phyloP scores from a whole-genome alignment of 1,284 basidiomycete genomes.

The Ganoderma lucidum region DNA sequence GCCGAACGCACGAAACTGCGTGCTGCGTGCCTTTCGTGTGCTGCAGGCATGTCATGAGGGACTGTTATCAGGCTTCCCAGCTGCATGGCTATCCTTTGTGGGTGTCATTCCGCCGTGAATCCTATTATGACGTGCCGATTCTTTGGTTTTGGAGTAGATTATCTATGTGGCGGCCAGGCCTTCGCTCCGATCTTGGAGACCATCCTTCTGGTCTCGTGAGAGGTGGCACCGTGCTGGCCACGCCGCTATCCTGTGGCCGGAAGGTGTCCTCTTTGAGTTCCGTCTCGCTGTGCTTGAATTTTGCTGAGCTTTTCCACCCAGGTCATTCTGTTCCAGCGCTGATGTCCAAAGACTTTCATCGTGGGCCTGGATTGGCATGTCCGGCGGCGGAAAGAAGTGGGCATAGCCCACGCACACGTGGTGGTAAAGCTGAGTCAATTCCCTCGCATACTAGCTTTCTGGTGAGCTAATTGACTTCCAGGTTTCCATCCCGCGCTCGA shows the following conservation, averaged over 20 bases:
- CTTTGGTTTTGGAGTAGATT: constrained; percentile 1
- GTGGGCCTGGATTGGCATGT: constrained; percentile 3
- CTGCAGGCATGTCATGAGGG: constrained; percentile 3
- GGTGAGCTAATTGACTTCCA: constrained; percentile 11
- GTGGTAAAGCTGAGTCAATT: constrained; percentile 1
- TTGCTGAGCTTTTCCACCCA: not conserved
- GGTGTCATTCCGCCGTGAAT: constrained; percentile 1
- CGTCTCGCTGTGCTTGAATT: not conserved
- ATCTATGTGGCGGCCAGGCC: not conserved
- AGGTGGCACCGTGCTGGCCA: not conserved
- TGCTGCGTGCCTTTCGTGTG: constrained; percentile 3
- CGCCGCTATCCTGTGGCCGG: not conserved
- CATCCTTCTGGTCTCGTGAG: not conserved
- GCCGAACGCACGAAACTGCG: not conserved
- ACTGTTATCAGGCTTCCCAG: constrained; percentile 10
- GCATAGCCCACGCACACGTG: constrained; percentile 14
- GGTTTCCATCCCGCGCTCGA: constrained; percentile 8
- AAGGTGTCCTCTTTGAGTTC: not conserved
- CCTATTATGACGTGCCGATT: not conserved
- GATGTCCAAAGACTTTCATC: not conserved
- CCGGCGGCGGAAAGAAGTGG: constrained; percentile 7
- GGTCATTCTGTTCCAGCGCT: not conserved
- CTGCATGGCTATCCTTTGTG: constrained; percentile 12
- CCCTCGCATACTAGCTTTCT: not conserved
- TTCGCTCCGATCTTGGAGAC: not conserved